Base-by-base conservation (phyloP, 2,329 filamentous ascomycete genomes). In the Escovopsis sp. region DNA sequence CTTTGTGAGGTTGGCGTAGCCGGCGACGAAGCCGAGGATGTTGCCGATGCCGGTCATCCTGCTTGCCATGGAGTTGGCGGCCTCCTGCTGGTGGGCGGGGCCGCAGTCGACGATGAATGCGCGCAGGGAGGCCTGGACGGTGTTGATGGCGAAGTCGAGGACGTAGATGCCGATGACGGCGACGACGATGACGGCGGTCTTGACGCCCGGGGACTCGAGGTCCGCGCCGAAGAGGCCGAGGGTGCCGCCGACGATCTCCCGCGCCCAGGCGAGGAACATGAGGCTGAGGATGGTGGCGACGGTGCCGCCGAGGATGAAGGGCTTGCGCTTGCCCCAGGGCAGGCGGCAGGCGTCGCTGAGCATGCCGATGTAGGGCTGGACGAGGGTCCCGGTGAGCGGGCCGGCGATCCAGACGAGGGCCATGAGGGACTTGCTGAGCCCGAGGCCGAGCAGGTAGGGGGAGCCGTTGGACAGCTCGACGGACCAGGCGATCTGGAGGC, bases 381-480 rank as follows among this genome's bases (percentile, higher is more conserved):
- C 82, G 42, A 89, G 63, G 2, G 79, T 79, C 38, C 84, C 84
- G 1, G 82, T 84, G 45, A 91, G 64, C 14, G 84, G 84, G 1
- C 84, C 84, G 11, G 83, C 83, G 37, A 88, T 84, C 84, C 84
- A 91, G 31, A 89, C 84, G 48, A 88, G 69, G 14, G 84, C 83
- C 68, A 89, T 81, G 35, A 88, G 63, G 32, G 83, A 81, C 64
- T 89, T 88, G 70, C 79, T 86, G 60, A 91, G 71, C 10, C 84
- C 84, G 27, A 91, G 72, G 1, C 84, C 87, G 34, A 89, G 66
- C 34, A 91, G 66, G 55, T 83, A 91, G 6, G 84, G 84, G 41
- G 89, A 94, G 51, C 88, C 88, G 65, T 94, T 89, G 41, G 87
- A 94, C 35, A 94, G 70, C 61, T 96, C 89, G 35, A 94, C 87